Evolutionary conservation across 2,329 filamentous ascomycete species (phyloP).

Genomic region (Diaporthe citrichinensis): DNA sequence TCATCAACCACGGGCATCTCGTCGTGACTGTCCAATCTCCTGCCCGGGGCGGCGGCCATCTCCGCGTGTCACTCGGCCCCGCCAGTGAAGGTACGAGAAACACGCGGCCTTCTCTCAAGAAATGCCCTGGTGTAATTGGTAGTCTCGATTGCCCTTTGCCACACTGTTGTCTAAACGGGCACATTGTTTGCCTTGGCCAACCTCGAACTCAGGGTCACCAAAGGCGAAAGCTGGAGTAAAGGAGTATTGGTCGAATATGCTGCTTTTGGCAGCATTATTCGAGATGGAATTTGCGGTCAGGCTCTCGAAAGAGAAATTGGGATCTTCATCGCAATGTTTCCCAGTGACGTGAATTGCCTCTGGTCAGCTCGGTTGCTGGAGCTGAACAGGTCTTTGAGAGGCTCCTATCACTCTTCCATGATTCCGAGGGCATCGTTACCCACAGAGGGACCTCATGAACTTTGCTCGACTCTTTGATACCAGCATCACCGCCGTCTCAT

Average conservation of each 20-base stretch:
- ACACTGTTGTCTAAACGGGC: not conserved
- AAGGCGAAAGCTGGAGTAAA: not conserved
- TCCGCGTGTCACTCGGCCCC: conserved; percentile 16
- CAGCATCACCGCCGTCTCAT: not conserved
- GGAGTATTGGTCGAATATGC: not conserved
- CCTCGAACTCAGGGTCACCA: not conserved
- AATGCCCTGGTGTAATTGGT: conserved; percentile 8
- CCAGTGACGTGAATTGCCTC: not conserved
- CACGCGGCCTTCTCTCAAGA: conserved; percentile 17
- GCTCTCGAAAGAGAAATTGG: not conserved
- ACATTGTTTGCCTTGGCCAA: not conserved
- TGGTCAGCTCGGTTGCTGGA: not conserved
- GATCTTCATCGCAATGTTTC: not conserved
- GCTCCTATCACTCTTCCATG: not conserved
- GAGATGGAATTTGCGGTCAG: not conserved
- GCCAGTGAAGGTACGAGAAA: conserved; percentile 28
- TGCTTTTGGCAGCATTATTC: not conserved
- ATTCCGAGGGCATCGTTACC: not conserved
- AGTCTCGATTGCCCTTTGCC: not conserved
- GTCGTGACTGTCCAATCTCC: not conserved
- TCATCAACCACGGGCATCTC: not conserved
- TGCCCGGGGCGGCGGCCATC: not conserved
- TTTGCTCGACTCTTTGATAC: not conserved
- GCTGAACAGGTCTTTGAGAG: not conserved
- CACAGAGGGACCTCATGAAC: not conserved